Evolutionary conservation across 352 stramenopile species (phyloP), one percentile per base, ranked within the genome.

Genomic region (Aphanomyces cochlioides): DNA sequence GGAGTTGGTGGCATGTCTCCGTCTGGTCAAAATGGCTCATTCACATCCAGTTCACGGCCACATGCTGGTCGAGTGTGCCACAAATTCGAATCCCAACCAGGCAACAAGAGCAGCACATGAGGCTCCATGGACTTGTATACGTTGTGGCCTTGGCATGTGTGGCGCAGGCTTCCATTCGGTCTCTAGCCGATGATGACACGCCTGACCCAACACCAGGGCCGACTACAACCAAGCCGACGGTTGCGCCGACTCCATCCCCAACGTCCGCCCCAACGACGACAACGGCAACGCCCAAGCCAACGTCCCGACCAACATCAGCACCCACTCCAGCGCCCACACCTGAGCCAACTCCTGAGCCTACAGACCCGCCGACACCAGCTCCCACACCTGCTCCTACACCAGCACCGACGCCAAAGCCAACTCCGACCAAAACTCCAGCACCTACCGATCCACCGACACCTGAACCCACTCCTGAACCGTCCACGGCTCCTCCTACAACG

Each of bases 401-500:
- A 15, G 57, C 57, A 37, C 6, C 21, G 7, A 61, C 54, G 15
- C 54, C 54, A 36, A 61, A 21, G 54, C 19, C 54, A 17, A 6
- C 34, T 7, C 13, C n/a, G 54, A 2, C 54, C 15, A 61, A 6
- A 8, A 61, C 54, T n/a, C 19, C 54, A 13, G 43, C 43, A 2
- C 43, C 54, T 12, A 60, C 54, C 28, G 54, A 12, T n/a, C 10
- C 54, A n/a, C 54, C 54, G 37, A 60, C 54, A n/a, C 28, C 10
- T 10, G 10, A 37, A 60, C 54, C 54, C 12, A 60, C 54, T 12
- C 28, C 54, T 10, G 10, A 12, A 12, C 54, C 54, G 21, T 56
- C 57, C 8, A 15, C 17, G 8, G 57, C 57, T 36, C 17, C 57
- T 7, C 48, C 57, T 1, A n/a, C 57, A 48, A 53, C 17, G 21